Evolutionary conservation across 2,329 filamentous ascomycete species (phyloP), one percentile per base, ranked within the genome.

Genomic region (Paramyrothecium sp.): DNA sequence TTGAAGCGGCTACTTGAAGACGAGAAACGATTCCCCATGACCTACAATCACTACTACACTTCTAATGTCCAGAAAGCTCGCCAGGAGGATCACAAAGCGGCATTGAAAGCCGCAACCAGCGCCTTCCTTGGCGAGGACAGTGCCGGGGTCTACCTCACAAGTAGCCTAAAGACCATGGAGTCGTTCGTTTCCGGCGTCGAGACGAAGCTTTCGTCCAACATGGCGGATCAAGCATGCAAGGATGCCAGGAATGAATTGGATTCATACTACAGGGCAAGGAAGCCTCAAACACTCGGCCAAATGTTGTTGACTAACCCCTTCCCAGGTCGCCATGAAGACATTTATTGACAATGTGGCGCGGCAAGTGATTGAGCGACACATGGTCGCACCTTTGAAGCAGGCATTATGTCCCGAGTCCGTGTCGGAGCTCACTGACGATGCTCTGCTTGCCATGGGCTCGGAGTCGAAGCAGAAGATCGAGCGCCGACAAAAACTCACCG

Each of bases 271-370:
- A 65, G 65, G 56, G 63, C 63, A 8, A 17, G 53, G 17, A 11
- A 7, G 2, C 7, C 23, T 16, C 23, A 22, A 33, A 23, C 17
- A 5, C 16, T 19, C 21, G 13, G 8, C 8, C 21, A 4, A 17
- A 19, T 23, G 16, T 51, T 33, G 3, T 51, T 13, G 41, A 20
- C 41, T n/a, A 5, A 16, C 13, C 5, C 19, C 13, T n/a, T n/a
- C n/a, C 13, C 26, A 63, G 61, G 60, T 61, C 7, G 52, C 61
- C 7, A 56, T 61, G 57, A 62, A 64, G 22, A 67, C 59, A 3
- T 68, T 68, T 17, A 56, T 68, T 17, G 65, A 67, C 50, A 65
- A 67, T 23, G 54, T 68, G 3, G 59, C 60, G 10, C 55, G 60
- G 16, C 65, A 65, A 23, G 63, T 65, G 17, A 57, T 68, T 1